These are phyloP conservation scores for Stagonosporopsis chrysanthemi DNA, from an alignment of 2,329 filamentous ascomycete species.

Conservation along the genomic window DNA sequence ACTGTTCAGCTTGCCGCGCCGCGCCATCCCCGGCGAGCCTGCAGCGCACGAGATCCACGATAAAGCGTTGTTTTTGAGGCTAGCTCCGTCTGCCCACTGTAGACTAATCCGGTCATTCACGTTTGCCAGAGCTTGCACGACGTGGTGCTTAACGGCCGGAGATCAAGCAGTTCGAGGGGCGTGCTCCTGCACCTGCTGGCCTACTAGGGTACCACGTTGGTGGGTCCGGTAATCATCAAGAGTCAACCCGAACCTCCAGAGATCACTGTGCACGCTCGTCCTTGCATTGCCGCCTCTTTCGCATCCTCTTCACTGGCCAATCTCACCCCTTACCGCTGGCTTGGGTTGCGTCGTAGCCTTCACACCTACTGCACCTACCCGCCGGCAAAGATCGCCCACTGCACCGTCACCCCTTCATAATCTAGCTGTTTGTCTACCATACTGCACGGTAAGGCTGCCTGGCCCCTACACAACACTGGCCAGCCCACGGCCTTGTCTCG, in stretches of 20 bases:
- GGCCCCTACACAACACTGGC: slow-evolving; percentile 35
- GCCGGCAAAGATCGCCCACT: slow-evolving; percentile 36
- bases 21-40: slow-evolving; percentile 33
- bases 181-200: slow-evolving; percentile 40
- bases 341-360: slow-evolving; percentile 34
- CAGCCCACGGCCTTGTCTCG: slow-evolving; percentile 41
- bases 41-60: neutral
- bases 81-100: slow-evolving; percentile 26
- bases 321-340: slow-evolving; percentile 35
- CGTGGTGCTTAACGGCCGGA: slow-evolving; percentile 44
- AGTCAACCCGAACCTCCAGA: slow-evolving; percentile 39
- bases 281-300: slow-evolving; percentile 41
- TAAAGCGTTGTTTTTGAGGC: neutral
- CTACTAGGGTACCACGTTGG: slow-evolving; percentile 43
- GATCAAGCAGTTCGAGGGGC: slow-evolving; percentile 37
- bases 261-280: slow-evolving; percentile 36
- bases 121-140: slow-evolving; percentile 44
- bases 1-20: slow-evolving; percentile 35
- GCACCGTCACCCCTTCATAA: slow-evolving; percentile 42
- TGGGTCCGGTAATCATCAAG: slow-evolving; percentile 45
- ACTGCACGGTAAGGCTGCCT: slow-evolving; percentile 37
- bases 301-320: slow-evolving; percentile 31
- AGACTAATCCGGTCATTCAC: slow-evolving; percentile 30
- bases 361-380: slow-evolving; percentile 24
- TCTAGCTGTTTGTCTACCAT: slow-evolving; percentile 30